Evolutionary conservation across 176 grass and related monocot genomes (phyloP).

Genomic region (Leersia perrieri): DNA sequence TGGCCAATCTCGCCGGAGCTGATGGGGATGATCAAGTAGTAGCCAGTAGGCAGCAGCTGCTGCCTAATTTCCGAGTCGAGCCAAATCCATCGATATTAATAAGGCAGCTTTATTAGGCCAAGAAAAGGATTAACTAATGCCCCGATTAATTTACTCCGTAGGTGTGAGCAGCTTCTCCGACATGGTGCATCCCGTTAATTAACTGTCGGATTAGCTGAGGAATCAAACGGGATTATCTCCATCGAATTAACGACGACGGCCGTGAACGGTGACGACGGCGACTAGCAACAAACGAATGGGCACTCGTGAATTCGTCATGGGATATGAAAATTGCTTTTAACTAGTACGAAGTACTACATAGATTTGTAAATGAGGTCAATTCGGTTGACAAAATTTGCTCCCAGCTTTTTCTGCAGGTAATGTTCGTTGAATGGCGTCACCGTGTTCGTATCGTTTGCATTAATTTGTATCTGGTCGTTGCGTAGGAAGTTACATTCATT

Average conservation of each 20-base stretch:
- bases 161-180: not conserved
- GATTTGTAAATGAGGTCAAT: too few relatives aligned
- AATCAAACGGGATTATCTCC: not conserved
- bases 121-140: not conserved
- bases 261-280: not conserved
- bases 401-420: too few relatives aligned
- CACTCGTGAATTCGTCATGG: not conserved
- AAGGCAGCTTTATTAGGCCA: not conserved
- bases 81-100: not conserved
- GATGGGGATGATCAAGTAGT: too few relatives aligned
- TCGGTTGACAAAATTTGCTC: too few relatives aligned
- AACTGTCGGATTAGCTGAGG: conserved; percentile 17
- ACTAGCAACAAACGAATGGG: not conserved
- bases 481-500: too few relatives aligned
- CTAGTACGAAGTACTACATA: too few relatives aligned
- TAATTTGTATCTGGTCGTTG: too few relatives aligned
- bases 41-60: not conserved
- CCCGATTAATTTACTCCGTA: not conserved
- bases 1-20: not conserved
- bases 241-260: not conserved
- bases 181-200: conserved; percentile 2
- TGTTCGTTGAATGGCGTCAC: too few relatives aligned
- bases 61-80: not conserved
- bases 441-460: too few relatives aligned
- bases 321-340: not conserved